Base-by-base conservation (phyloP, 495 filamentous ascomycete genomes). In the Aspergillus ostianus region DNA sequence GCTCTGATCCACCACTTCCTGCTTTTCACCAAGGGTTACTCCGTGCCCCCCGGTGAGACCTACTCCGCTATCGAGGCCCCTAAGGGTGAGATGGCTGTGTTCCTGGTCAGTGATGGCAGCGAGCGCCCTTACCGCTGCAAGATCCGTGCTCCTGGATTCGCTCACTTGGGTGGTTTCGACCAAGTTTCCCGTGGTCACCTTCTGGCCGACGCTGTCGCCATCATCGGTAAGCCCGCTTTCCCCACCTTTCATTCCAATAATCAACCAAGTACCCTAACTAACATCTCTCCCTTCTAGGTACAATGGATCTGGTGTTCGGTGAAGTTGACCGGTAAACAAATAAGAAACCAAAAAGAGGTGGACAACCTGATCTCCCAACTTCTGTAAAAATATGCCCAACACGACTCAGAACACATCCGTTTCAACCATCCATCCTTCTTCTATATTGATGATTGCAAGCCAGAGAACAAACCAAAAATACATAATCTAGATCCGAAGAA, bases 31-130 rank as follows among this genome's bases (percentile, higher is more conserved):
- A 99, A 98, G 82, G 94, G 94, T 57, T 99, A 98, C 74, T 84
- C 90, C 46, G 94, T 99, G 9, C 94, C 94, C n/a, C 94, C 94
- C 2, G 94, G 94, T 49, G 94, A 99, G 82, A 99, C 94, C 10
- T 99, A 99, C 79, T 90, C 86, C 9, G 93, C 90, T 30, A 99
- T 99, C 65, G 94, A 99, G 80, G 94, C 94, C 20, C 94, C 94
- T 56, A 99, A 99, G 86, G 94, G 94, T 68, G 94, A 99, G 80
- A 99, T 99, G 94, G 94, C 87, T 70, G 94, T 99, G 32, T 99
- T 87, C 73, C 77, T 99, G n/a, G 95, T 99, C 61, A 91, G 87
- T 72, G 94, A 99, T 72, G 94, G 94, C 53, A 94, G 84, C 68
- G 94, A 99, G 83, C 81, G 94, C 61, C 94, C 94, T 46, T 99